phyloP scores from a whole-genome alignment of 2,329 filamentous ascomycete species.

The Cadophora sp. region DNA sequence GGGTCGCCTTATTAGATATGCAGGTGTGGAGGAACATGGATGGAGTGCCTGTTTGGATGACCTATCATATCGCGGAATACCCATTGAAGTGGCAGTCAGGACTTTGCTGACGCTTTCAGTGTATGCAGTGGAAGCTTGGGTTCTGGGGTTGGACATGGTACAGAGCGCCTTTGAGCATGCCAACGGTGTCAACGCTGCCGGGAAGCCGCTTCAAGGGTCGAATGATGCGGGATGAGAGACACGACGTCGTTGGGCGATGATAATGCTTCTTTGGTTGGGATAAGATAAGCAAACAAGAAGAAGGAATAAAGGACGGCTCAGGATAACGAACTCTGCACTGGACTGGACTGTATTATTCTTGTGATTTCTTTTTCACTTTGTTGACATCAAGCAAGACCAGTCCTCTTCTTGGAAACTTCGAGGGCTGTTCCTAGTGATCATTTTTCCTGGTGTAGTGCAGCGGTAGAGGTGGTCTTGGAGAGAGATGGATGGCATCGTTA shows the following conservation, averaged over 20 bases:
- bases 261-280: no score
- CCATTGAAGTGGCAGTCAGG: slow-evolving; percentile 12
- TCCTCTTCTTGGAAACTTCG: not conserved
- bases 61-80: slow-evolving; percentile 15
- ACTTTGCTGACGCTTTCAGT: slow-evolving; percentile 7
- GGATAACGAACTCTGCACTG: not conserved
- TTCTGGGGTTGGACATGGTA: not conserved
- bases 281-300: no score
- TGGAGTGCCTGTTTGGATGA: slow-evolving; percentile 1
- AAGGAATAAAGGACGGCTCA: no score
- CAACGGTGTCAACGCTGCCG: not conserved
- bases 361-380: not conserved
- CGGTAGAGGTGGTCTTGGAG: not conserved
- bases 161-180: not conserved
- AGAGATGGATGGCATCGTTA: not conserved
- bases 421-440: not conserved
- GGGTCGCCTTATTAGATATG: slow-evolving; percentile 2
- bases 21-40: slow-evolving; percentile 13
- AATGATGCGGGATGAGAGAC: slow-evolving; percentile 10
- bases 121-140: not conserved
- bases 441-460: not conserved
- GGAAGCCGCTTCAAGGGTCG: slow-evolving; percentile 14
- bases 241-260: not conserved
- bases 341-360: not conserved
- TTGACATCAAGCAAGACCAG: not conserved